Percentiles rank a stretch among this genome's conserved stretches.
phyloP scores from a whole-genome alignment of 306 rosid species.

The Purshia tridentata region DNA sequence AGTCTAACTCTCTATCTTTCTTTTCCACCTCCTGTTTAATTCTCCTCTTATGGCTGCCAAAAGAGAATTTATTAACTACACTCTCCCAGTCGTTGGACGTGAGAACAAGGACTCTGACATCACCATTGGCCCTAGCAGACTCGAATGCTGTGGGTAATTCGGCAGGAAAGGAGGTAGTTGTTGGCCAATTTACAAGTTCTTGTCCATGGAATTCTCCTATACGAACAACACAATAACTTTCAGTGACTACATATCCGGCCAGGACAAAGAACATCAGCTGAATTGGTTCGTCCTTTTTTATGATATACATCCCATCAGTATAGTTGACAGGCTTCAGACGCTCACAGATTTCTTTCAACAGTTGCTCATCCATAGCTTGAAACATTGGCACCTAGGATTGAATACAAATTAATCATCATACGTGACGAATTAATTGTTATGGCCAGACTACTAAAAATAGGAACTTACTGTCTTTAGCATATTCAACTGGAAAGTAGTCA shows the following conservation, averaged over 20 bases:
- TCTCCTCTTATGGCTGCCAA: constrained; percentile 10
- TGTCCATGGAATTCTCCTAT: not conserved
- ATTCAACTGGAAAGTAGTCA: not conserved
- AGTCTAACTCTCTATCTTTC: not conserved
- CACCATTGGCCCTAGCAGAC: constrained; percentile 2
- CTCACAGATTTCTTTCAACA: not conserved
- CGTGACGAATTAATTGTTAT: no score
- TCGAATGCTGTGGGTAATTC: not conserved
- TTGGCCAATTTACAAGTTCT: not conserved
- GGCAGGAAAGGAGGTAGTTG: not conserved
- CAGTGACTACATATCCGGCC: not conserved
- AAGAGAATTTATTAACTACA: no score
- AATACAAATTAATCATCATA: no score
- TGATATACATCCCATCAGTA: not conserved
- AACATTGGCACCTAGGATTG: not conserved
- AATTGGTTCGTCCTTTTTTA: not conserved
- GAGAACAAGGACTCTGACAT: constrained; percentile 1
- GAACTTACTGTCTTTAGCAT: not conserved
- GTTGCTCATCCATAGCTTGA: not conserved
- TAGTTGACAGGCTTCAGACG: not conserved
- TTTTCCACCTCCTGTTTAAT: not conserved
- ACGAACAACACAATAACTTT: not conserved
- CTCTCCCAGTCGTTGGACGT: not conserved
- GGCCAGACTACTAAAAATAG: no score
- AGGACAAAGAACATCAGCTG: not conserved